A percentile compares a stretch with the other conserved stretches of the same genome.
Evolutionary conservation across 306 rosid species (phyloP).

Genomic region (Trifolium dubium): DNA sequence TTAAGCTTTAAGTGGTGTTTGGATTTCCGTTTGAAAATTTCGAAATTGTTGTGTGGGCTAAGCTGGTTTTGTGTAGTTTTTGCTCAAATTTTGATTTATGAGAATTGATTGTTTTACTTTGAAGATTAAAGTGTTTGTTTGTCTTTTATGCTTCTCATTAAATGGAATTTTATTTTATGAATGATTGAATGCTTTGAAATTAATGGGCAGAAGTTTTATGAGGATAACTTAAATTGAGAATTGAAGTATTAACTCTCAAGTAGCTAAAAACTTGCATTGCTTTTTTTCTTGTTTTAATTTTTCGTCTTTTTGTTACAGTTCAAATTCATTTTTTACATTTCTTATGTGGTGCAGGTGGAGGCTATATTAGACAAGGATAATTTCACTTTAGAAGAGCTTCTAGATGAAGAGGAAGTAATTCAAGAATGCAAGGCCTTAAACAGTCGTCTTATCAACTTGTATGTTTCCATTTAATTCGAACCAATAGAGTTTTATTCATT

Average conservation of each 20-base stretch:
- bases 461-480: slow-evolving; percentile 39
- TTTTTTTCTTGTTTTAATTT: slow-evolving; percentile 9
- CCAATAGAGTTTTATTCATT: neutral
- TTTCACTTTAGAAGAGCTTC: slow-evolving; percentile 94
- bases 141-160: neutral
- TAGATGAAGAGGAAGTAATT: slow-evolving; percentile 97
- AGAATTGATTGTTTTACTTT: slow-evolving; percentile 25
- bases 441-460: slow-evolving; percentile 97
- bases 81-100: neutral
- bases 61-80: neutral
- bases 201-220: slow-evolving; percentile 10
- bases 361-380: slow-evolving; percentile 88
- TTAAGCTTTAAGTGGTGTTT: slow-evolving; percentile 17
- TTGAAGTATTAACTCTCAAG: slow-evolving; percentile 11
- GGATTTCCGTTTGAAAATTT: neutral
- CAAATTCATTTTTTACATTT: slow-evolving; percentile 17
- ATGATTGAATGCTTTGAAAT: slow-evolving; percentile 11
- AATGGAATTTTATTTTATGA: slow-evolving; percentile 16
- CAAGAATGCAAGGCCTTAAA: slow-evolving; percentile 99
- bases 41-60: neutral
- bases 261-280: slow-evolving; percentile 16
- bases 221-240: slow-evolving; percentile 2
- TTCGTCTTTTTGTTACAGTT: neutral
- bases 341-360: slow-evolving; percentile 70
- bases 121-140: neutral